Conservation (phyloP, 148 eudicot genomes). For the Heliosperma pusillum region DNA sequence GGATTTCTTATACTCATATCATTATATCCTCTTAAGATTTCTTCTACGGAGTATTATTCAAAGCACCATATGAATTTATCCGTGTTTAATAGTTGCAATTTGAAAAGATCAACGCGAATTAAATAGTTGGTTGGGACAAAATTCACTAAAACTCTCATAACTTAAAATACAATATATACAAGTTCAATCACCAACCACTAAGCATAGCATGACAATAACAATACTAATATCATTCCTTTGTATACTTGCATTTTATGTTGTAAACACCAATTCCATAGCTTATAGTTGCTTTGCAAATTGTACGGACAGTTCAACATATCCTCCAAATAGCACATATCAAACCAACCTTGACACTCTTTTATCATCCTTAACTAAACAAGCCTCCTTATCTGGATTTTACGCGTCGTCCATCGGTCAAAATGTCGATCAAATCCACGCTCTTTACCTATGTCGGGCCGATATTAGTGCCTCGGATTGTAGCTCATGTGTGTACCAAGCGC, state of each 20-base stretch:
- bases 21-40: no score
- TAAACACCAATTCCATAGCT: neutral
- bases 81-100: no score
- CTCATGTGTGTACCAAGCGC: conserved; percentile 20
- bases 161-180: no score
- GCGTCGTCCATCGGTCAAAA: conserved; percentile 15
- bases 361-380: neutral
- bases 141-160: neutral
- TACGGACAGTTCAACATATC: conserved; percentile 11
- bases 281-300: conserved; percentile 10
- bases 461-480: conserved; percentile 4
- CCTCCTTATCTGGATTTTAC: conserved; percentile 10
- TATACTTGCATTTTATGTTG: neutral
- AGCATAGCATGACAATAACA: neutral
- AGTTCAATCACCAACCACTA: no score
- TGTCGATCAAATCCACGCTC: neutral
- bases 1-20: no score
- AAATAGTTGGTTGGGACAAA: no score
- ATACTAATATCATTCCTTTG: neutral
- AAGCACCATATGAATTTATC: no score
- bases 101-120: no score
- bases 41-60: no score
- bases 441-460: conserved; percentile 18
- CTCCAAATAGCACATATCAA: conserved; percentile 17
- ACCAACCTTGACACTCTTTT: conserved; percentile 16